These are phyloP conservation scores for Aspergillus sp. DNA, from an alignment of 2,329 filamentous ascomycete genomes.

Conservation along the genomic window DNA sequence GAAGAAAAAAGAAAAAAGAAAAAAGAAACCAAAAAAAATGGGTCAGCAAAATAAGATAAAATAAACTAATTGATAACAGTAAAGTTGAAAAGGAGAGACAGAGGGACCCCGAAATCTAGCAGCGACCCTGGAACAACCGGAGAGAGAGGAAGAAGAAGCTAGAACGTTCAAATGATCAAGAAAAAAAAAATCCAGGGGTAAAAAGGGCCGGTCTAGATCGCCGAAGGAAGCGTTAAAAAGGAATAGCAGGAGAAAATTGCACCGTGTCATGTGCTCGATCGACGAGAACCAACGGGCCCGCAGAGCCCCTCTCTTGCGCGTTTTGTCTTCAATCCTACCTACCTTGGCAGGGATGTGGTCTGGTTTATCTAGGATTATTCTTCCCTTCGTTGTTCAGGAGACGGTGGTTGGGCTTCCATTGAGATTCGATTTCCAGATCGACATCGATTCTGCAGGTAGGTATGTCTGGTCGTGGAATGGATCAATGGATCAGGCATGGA, in stretches of 20 bases:
- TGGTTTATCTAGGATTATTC: background rate
- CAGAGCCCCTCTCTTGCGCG: constrained; percentile 13
- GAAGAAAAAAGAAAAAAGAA: background rate
- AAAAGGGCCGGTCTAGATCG: constrained; percentile 14
- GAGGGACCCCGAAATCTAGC: no score
- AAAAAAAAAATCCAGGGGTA: constrained; percentile 12
- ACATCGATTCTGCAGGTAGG: background rate
- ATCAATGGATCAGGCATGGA: background rate
- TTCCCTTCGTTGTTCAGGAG: background rate
- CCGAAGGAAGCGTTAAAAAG: constrained; percentile 1
- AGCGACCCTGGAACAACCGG: background rate
- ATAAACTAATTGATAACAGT: no score
- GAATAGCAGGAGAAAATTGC: constrained; percentile 17
- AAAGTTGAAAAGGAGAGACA: background rate
- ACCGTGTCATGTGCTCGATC: constrained; percentile 21
- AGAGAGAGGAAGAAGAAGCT: background rate
- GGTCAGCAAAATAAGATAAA: no score
- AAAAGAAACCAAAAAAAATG: background rate
- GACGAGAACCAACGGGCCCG: constrained; percentile 11
- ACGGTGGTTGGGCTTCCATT: background rate
- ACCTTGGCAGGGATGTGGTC: constrained; percentile 6
- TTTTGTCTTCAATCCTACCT: constrained; percentile 1
- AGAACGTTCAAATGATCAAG: constrained; percentile 11
- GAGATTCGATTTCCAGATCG: background rate
- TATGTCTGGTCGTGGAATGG: background rate